Evolutionary conservation across 495 filamentous ascomycete genomes (phyloP).

Genomic region (Pseudevernia furfuracea): DNA sequence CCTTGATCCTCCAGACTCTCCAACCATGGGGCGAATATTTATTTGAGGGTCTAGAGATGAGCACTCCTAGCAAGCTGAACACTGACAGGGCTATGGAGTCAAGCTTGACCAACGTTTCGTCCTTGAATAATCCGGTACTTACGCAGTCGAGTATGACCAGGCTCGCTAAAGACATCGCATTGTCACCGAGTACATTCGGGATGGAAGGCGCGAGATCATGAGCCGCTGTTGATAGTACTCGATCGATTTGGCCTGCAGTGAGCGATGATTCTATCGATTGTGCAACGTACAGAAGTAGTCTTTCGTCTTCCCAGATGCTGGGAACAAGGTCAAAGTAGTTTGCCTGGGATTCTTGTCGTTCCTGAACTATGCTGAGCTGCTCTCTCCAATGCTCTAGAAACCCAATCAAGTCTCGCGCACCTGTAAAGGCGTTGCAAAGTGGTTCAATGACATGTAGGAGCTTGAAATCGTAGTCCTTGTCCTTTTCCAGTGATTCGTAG

Average conservation of each 20-base stretch:
- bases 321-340: constrained; percentile 20
- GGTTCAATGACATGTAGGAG: constrained; percentile 42
- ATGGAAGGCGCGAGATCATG: constrained; percentile 26
- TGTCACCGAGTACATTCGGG: background rate
- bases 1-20: constrained; percentile 21
- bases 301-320: constrained; percentile 55
- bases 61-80: constrained; percentile 3
- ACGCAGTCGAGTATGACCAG: constrained; percentile 20
- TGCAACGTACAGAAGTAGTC: constrained; percentile 42
- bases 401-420: constrained; percentile 54
- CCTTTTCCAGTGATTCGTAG: constrained; percentile 2
- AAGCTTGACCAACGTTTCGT: constrained; percentile 16
- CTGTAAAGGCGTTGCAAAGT: constrained; percentile 54
- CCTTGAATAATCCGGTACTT: background rate
- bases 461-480: constrained; percentile 5
- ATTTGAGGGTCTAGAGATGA: background rate
- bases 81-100: background rate
- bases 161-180: background rate
- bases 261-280: constrained; percentile 38
- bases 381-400: constrained; percentile 62
- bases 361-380: constrained; percentile 40
- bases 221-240: constrained; percentile 25
- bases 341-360: background rate
- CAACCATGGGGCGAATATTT: constrained; percentile 6
- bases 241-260: constrained; percentile 39